Evolutionary conservation across 345 rosid species (phyloP).

Genomic region (Garcia nutans): DNA sequence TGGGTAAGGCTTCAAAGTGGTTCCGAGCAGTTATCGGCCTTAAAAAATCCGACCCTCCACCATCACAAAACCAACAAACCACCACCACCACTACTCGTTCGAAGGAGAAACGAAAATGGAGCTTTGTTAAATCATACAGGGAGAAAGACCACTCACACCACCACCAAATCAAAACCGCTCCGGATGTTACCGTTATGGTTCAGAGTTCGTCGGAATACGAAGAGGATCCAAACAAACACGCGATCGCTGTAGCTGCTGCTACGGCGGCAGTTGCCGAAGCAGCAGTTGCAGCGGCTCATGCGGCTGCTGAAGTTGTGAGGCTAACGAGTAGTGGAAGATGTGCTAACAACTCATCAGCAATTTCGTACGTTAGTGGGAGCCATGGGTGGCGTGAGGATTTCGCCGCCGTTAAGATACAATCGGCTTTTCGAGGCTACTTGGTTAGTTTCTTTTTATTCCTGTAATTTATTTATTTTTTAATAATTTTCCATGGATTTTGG

Average conservation of each 20-base stretch:
- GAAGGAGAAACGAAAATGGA: slow-evolving; percentile 77
- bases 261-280: slow-evolving; percentile 78
- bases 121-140: slow-evolving; percentile 72
- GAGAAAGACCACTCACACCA: slow-evolving; percentile 31
- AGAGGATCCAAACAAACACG: slow-evolving; percentile 47
- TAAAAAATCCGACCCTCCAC: slow-evolving; percentile 48
- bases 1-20: slow-evolving; percentile 91
- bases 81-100: slow-evolving; percentile 2
- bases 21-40: slow-evolving; percentile 66
- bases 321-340: slow-evolving; percentile 77
- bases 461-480: background rate
- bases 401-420: slow-evolving; percentile 76
- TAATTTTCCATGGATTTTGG: background rate
- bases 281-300: slow-evolving; percentile 75
- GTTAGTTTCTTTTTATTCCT: slow-evolving; percentile 37
- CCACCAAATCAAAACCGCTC: background rate
- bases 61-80: slow-evolving; percentile 16
- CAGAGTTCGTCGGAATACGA: slow-evolving; percentile 23
- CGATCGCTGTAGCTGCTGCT: slow-evolving; percentile 82
- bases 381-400: slow-evolving; percentile 31
- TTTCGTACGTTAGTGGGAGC: slow-evolving; percentile 34
- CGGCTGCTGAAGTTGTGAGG: slow-evolving; percentile 70
- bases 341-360: slow-evolving; percentile 20
- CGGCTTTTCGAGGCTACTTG: slow-evolving; percentile 88
- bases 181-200: background rate